Evolutionary conservation across 192 early-diverging fungal species (phyloP), one percentile per base, ranked within the genome.

Genomic region (Gigaspora rosea): DNA sequence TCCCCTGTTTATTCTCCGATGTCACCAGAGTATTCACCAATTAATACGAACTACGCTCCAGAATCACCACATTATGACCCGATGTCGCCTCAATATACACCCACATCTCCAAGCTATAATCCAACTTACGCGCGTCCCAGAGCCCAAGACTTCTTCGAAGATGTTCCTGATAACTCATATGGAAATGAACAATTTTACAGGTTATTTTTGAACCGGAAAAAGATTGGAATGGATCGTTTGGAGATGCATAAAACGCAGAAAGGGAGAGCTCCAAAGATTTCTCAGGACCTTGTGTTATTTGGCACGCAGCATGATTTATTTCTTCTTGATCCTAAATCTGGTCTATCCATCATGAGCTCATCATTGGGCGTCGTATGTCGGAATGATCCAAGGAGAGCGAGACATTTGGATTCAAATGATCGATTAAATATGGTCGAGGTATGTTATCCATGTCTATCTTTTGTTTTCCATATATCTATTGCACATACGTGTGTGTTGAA

Each of bases 391-490:
- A 72, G 71, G 11, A 15, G 52, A 6, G n/a, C 16, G 2, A 15
- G 13, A 12, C 3, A 15, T n/a, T n/a, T 57, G 4, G 8, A 7
- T 8, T 47, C 32, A 22, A 64, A 35, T 49, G 73, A 75, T 51
- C 62, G 59, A 64, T 49, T 75, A 33, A 75, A 75, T 75, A 75
- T 75, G 62, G 20, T 64, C 15, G 73, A 75, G 73, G 73, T 75
- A n/a, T 13, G n/a, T 20, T 41, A 41, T 6, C 7, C 41, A 41
- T 41, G 7, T 41, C 41, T 41, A 41, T 41, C 3, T 41, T 41
- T 41, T 41, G 7, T 41, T 7, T 41, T 41, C 41, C 41, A 41
- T 41, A 41, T 41, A 41, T 3, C 41, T 41, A 41, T 41, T 41
- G 7, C 41, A 41, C 41, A 41, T 41, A 41, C 41, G 41, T 41